Evolutionary conservation across 2,329 filamentous ascomycete genomes (phyloP).

Genomic region (Trichophyton benhamiae): DNA sequence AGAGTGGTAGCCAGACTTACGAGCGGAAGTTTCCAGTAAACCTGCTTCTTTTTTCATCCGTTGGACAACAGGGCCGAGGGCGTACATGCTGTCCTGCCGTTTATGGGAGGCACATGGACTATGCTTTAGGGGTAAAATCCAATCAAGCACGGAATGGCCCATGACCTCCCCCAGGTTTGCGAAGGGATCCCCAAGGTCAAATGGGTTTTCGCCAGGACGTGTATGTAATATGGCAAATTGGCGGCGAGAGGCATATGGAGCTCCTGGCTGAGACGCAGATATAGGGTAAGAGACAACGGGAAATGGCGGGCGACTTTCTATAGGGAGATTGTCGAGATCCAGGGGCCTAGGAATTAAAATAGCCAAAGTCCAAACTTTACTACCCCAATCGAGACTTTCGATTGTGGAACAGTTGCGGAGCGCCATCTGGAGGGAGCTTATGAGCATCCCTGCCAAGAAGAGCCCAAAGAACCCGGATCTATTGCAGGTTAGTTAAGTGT

Average conservation of each 20-base stretch:
- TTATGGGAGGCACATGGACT: slow-evolving; percentile 65
- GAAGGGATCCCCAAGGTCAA: slow-evolving; percentile 55
- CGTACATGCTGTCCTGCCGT: slow-evolving; percentile 53
- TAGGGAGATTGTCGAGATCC: slow-evolving; percentile 25
- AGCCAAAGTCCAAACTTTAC: slow-evolving; percentile 58
- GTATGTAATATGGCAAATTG: slow-evolving; percentile 72
- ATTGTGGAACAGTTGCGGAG: slow-evolving; percentile 71
- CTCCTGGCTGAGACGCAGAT: slow-evolving; percentile 12
- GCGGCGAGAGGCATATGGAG: slow-evolving; percentile 32
- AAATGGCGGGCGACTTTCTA: slow-evolving; percentile 23
- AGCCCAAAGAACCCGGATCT: slow-evolving; percentile 59
- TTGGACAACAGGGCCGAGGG: slow-evolving; percentile 50
- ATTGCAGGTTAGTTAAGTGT: slow-evolving; percentile 12
- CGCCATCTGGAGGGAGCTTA: slow-evolving; percentile 58
- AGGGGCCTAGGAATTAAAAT: slow-evolving; percentile 50
- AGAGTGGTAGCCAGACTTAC: background rate
- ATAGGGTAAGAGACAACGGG: slow-evolving; percentile 25
- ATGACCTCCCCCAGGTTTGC: slow-evolving; percentile 70
- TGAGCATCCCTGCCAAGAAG: slow-evolving; percentile 68
- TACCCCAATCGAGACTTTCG: slow-evolving; percentile 55
- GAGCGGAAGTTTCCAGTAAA: background rate
- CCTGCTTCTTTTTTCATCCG: slow-evolving; percentile 41
- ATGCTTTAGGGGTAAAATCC: slow-evolving; percentile 63
- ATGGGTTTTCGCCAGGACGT: slow-evolving; percentile 67
- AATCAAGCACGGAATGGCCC: slow-evolving; percentile 59